phyloP scores from a whole-genome alignment of 148 eudicot species.

The Persicaria maculosa region DNA sequence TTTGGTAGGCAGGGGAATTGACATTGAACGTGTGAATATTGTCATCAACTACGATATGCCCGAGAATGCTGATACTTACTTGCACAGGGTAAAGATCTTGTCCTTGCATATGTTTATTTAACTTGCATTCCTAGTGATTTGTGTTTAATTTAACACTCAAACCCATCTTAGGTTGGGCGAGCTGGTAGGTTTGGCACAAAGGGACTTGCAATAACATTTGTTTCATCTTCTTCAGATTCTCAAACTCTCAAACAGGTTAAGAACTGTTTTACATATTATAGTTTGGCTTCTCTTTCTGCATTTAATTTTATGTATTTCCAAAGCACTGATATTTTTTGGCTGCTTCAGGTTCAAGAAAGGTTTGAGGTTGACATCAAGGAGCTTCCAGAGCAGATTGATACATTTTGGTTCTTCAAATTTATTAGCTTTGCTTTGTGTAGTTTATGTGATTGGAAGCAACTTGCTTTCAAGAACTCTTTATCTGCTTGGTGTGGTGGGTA shows the following conservation, averaged over 20 bases:
- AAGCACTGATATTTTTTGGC: background rate
- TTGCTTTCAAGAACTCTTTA: background rate
- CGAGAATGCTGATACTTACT: conserved; percentile 91
- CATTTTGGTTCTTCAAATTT: background rate
- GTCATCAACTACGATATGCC: conserved; percentile 99
- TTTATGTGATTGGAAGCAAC: background rate
- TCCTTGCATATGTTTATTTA: background rate
- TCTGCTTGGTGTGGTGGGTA: too few species aligned
- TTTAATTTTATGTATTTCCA: background rate
- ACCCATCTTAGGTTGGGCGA: conserved; percentile 45
- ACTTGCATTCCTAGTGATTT: conserved; percentile 1
- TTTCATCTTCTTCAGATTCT: conserved; percentile 59
- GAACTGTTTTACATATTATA: background rate
- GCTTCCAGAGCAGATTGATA: conserved; percentile 95
- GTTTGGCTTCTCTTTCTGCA: background rate
- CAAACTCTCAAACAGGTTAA: conserved; percentile 60
- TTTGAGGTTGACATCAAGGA: conserved; percentile 91
- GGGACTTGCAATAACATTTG: conserved; percentile 75
- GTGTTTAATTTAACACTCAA: too few species aligned
- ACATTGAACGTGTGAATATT: conserved; percentile 90
- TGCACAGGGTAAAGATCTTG: conserved; percentile 50
- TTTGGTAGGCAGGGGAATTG: conserved; percentile 95
- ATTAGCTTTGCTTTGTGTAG: background rate
- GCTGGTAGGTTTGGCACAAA: conserved; percentile 76
- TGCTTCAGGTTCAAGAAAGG: conserved; percentile 54